Evolutionary conservation across 495 filamentous ascomycete species (phyloP), one percentile per base, ranked within the genome.

Genomic region (Aspergillus conjunctus): DNA sequence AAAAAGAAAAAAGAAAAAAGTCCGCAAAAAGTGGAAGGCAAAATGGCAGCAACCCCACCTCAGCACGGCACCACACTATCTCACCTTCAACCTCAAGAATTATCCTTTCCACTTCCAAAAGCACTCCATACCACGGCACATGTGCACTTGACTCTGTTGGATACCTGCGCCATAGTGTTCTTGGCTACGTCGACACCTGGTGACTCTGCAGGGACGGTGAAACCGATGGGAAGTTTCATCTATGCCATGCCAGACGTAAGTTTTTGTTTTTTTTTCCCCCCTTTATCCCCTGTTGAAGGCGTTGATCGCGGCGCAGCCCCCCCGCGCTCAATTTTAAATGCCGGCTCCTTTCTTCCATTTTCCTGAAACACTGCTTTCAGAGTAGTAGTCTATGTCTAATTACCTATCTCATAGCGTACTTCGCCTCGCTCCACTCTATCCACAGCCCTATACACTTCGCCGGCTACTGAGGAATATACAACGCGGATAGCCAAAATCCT

Each of bases 181-280:
- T 73, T 97, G 44, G 89, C 91, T 0, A 92, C 89, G 0, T 83
- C 87, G 7, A 78, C 83, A 3, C 77, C 84, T 20, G 89, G 88
- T 4, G 83, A 87, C 39, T 74, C 73, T 12, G 66, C 68, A 3
- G 74, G 73, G 14, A 68, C 70, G 2, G 44, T 71, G 20, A 78
- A 77, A 60, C 71, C 76, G 17, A 73, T 81, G 73, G 78, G 78
- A 9, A 93, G 90, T 58, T 94, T 98, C 70, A 89, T 98, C 46
- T 97, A 96, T 71, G 89, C 94, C 20, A 84, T 97, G 71, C 93
- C 93, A 26, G 88, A 95, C 75, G 92, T 96, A 76, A 67, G 83
- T 76, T 18, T 48, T 20, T 48, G 9, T 48, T 20, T 48, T 48
- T 10, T 48, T 22, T 11, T 7, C 44, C 44, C 9, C n/a, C 17